Evolutionary conservation across 371 early-diverging fungal genomes (phyloP), one percentile per base, ranked within the genome.

Genomic region (Mucor racemosus): DNA sequence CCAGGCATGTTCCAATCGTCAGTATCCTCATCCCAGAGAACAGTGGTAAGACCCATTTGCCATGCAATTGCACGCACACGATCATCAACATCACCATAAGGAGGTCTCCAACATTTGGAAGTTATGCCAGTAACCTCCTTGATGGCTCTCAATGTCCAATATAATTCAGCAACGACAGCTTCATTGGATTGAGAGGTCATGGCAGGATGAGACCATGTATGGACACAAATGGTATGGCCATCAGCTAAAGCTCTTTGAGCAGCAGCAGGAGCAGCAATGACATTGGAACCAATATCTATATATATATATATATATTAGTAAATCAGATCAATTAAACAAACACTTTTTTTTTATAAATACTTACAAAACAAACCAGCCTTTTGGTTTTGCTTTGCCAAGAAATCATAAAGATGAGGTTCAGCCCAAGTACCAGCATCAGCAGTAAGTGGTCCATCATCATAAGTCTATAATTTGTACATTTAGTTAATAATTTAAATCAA

Each of bases 191-290:
- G 66, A 7, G 85, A 69, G 14, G 89, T 86, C 80, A 89, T 79
- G 53, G 71, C 66, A 26, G 81, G 79, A 68, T 90, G 91, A 21
- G 84, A 81, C 88, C 88, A 87, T 2, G 86, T 86, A 59, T 87
- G 84, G 14, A 72, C 69, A 61, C 78, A 76, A 21, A 84, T 61
- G 0, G 55, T 60, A 34, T 80, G 78, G 4, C 78, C 73, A 65
- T 74, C 72, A 26, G 62, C 50, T 54, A 74, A 64, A 15, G 75
- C 77, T 61, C 72, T 57, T 36, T 70, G 63, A n/a, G 77, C 77
- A 26, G 75, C 77, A 38, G 72, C 69, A 40, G 77, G 77, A 40
- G 60, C 69, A 31, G 58, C 58, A 40, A 70, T 46, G 4, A 77
- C 77, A 58, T 77, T 74, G 17, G 75, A 72, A 5, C 77, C 77